phyloP scores from a whole-genome alignment of 345 rosid species.

The Pistacia integerrima region DNA sequence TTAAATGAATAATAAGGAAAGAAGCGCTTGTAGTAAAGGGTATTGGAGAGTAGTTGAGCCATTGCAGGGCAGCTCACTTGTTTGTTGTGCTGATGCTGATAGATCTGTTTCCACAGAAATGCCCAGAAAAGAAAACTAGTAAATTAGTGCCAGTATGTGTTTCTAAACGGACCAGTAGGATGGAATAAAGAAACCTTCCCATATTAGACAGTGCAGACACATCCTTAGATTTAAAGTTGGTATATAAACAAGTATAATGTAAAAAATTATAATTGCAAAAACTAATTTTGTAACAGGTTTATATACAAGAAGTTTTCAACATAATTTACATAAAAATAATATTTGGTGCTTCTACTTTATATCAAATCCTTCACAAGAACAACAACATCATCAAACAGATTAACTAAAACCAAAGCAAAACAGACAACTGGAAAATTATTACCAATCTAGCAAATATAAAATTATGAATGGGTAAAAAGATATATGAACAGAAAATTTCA shows the following conservation, averaged over 20 bases:
- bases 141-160: background rate
- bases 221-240: background rate
- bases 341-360: background rate
- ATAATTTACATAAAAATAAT: background rate
- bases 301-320: background rate
- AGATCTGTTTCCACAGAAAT: slow-evolving; percentile 51
- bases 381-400: background rate
- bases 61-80: slow-evolving; percentile 98
- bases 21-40: slow-evolving; percentile 95
- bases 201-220: background rate
- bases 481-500: background rate
- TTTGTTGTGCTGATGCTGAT: slow-evolving; percentile 98
- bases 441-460: background rate
- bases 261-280: background rate
- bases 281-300: background rate
- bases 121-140: background rate
- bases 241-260: background rate
- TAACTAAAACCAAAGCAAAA: background rate
- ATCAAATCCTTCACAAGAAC: background rate
- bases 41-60: slow-evolving; percentile 95
- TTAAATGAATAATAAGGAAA: slow-evolving; percentile 96
- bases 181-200: background rate
- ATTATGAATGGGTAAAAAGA: background rate
- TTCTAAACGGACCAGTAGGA: background rate
- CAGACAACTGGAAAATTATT: background rate